phyloP scores from a whole-genome alignment of 2,329 filamentous ascomycete genomes.

The Tolypocladium ophioglossoides region DNA sequence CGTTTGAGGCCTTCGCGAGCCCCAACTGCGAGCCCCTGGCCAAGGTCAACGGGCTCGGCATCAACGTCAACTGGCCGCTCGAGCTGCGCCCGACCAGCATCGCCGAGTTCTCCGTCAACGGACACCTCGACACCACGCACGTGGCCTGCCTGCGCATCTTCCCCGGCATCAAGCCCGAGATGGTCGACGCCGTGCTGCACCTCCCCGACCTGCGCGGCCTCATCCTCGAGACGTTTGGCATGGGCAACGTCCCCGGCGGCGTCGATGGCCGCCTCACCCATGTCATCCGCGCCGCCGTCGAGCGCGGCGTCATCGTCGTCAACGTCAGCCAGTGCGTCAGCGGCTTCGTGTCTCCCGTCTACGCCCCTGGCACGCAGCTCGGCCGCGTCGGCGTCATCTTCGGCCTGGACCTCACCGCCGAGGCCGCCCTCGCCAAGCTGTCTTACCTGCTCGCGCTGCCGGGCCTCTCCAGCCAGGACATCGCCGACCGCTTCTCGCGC shows the following conservation, averaged over 20 bases:
- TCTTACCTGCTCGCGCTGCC: slow-evolving; percentile 70
- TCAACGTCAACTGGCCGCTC: slow-evolving; percentile 70
- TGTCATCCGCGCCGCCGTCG: slow-evolving; percentile 66
- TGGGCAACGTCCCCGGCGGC: slow-evolving; percentile 81
- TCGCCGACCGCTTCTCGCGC: slow-evolving; percentile 59
- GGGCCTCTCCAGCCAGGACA: slow-evolving; percentile 50
- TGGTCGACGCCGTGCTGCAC: slow-evolving; percentile 75
- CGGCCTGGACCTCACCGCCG: slow-evolving; percentile 78
- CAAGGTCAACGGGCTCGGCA: slow-evolving; percentile 68
- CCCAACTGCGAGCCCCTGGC: slow-evolving; percentile 81
- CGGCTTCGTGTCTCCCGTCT: slow-evolving; percentile 68
- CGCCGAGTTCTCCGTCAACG: slow-evolving; percentile 63
- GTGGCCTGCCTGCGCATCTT: slow-evolving; percentile 86
- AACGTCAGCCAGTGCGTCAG: slow-evolving; percentile 85
- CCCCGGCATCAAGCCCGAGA: slow-evolving; percentile 85
- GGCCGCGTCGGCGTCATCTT: slow-evolving; percentile 80
- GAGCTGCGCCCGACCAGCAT: slow-evolving; percentile 66
- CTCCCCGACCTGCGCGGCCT: slow-evolving; percentile 70
- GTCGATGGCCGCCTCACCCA: slow-evolving; percentile 68
- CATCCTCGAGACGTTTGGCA: slow-evolving; percentile 85
- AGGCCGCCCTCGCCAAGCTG: slow-evolving; percentile 84
- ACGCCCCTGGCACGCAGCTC: slow-evolving; percentile 66
- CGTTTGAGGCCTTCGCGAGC: slow-evolving; percentile 78
- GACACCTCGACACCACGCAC: slow-evolving; percentile 72
- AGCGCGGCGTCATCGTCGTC: slow-evolving; percentile 74